phyloP scores from a whole-genome alignment of 192 early-diverging fungal genomes.

The Haplosporangium gracile region DNA sequence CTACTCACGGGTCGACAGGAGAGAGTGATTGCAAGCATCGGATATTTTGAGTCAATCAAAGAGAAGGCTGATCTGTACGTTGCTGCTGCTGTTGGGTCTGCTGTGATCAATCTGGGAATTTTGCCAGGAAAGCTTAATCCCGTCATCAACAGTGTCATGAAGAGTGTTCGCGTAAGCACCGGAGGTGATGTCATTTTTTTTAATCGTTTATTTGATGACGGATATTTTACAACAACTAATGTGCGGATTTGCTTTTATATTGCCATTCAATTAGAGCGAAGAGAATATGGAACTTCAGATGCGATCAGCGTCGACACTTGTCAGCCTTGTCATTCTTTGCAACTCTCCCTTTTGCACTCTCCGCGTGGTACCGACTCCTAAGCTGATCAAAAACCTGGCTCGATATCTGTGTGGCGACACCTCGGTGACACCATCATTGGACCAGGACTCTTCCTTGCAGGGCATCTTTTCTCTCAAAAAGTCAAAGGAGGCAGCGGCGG shows the following conservation, averaged over 20 bases:
- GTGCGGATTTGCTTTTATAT: not conserved
- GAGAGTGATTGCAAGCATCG: conserved; percentile 75
- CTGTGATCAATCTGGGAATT: conserved; percentile 80
- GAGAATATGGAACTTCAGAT: conserved; percentile 71
- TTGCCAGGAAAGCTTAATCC: conserved; percentile 89
- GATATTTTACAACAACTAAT: not conserved
- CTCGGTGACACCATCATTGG: conserved; percentile 73
- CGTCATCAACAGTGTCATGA: conserved; percentile 90
- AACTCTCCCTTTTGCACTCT: conserved; percentile 54
- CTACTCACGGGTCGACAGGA: conserved; percentile 70
- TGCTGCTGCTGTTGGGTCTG: conserved; percentile 81
- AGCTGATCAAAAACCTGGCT: conserved; percentile 90
- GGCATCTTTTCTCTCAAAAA: conserved; percentile 69
- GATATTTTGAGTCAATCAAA: conserved; percentile 72
- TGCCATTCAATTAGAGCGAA: conserved; percentile 61
- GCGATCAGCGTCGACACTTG: conserved; percentile 66
- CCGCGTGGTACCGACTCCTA: conserved; percentile 76
- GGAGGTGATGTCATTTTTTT: not conserved
- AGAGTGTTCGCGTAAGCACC: conserved; percentile 79
- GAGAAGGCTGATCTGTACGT: conserved; percentile 76
- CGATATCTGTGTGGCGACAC: conserved; percentile 90
- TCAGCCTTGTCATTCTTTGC: conserved; percentile 65
- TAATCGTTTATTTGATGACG: not conserved
- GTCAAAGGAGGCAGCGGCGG: conserved; percentile 55
- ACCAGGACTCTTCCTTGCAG: conserved; percentile 57